Conservation (phyloP, 306 rosid species). For the Gleditsia sinensis region DNA sequence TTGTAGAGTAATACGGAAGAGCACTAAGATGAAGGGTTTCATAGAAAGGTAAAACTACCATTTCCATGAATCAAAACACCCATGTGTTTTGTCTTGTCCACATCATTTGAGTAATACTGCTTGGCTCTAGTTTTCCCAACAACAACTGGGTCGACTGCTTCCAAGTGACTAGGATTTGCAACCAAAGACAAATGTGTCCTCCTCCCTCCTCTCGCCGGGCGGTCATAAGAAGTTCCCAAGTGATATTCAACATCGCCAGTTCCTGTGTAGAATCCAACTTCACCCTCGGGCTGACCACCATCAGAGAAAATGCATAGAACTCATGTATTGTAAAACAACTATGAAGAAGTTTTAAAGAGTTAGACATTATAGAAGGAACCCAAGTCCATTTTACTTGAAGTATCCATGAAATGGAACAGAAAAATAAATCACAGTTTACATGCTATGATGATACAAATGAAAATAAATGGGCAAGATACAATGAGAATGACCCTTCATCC, state of each 20-base stretch:
- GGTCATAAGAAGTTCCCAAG: constrained; percentile 92
- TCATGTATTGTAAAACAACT: constrained; percentile 26
- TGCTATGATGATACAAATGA: constrained; percentile 51
- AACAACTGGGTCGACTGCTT: constrained; percentile 87
- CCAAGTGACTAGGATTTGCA: no score
- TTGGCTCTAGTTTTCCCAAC: constrained; percentile 90
- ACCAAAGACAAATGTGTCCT: constrained; percentile 81
- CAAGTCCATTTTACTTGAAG: neutral
- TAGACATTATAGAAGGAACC: constrained; percentile 13
- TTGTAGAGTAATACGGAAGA: constrained; percentile 87
- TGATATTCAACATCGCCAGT: constrained; percentile 96
- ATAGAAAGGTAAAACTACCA: constrained; percentile 88
- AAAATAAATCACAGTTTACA: constrained; percentile 47
- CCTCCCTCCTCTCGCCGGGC: constrained; percentile 89
- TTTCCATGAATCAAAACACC: constrained; percentile 87
- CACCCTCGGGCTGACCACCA: constrained; percentile 80
- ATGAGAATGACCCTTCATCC: constrained; percentile 67
- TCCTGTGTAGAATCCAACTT: constrained; percentile 84
- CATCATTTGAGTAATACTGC: constrained; percentile 79
- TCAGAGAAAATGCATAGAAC: no score
- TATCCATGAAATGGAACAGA: no score
- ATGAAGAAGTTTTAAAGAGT: constrained; percentile 20
- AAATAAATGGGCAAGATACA: constrained; percentile 37
- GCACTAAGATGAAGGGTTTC: constrained; percentile 96
- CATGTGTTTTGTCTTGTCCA: constrained; percentile 75